Percentiles rank a stretch among this genome's conserved stretches.
These are phyloP conservation scores for Darksidea phi DNA, from an alignment of 495 filamentous ascomycete genomes.

Conservation along the genomic window DNA sequence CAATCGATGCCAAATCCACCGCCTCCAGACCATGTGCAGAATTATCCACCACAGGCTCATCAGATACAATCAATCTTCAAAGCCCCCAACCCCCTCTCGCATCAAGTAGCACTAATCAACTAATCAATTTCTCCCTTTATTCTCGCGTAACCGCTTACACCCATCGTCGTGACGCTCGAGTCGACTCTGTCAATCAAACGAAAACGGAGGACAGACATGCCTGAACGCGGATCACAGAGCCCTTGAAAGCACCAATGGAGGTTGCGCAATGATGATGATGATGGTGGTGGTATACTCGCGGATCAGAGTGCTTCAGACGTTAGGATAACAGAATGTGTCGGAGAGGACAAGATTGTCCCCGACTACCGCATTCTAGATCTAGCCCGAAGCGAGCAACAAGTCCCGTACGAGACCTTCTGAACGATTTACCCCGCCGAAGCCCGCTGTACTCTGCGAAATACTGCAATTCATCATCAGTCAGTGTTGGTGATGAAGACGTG, in stretches of 20 bases:
- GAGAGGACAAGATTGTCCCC: constrained; percentile 2
- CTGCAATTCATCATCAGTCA: no score
- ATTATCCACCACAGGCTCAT: no score
- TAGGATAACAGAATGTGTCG: constrained; percentile 2
- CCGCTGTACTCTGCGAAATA: background rate
- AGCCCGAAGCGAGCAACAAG: constrained; percentile 5
- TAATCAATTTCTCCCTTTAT: constrained; percentile 1
- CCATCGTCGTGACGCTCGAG: constrained; percentile 3
- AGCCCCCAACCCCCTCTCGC: no score
- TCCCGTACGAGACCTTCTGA: background rate
- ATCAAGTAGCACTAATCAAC: no score
- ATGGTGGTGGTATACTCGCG: no score
- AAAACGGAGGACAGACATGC: constrained; percentile 2
- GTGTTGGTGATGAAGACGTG: no score
- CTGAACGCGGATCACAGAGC: constrained; percentile 2
- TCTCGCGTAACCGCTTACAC: background rate
- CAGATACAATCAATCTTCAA: no score
- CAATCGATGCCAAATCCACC: no score
- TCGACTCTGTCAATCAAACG: constrained; percentile 7
- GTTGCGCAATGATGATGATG: constrained; percentile 1
- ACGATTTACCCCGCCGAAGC: background rate
- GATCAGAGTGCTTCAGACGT: constrained; percentile 1
- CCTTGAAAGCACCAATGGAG: constrained; percentile 2
- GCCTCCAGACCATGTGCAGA: no score
- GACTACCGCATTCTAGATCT: background rate